Conservation (phyloP, 140 eudicot species). For the Flaveria floridana region DNA sequence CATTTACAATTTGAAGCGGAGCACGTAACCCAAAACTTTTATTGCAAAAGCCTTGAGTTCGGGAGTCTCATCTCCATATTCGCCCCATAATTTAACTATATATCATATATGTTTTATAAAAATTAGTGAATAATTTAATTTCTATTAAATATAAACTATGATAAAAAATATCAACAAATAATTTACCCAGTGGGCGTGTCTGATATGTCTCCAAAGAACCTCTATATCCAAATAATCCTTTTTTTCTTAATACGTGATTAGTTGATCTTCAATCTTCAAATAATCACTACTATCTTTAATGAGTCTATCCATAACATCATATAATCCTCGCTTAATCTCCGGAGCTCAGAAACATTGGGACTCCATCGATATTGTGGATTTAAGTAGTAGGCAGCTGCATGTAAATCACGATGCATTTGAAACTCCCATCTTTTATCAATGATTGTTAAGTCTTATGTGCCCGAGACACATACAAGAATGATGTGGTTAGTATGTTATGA, state of each 20-base stretch:
- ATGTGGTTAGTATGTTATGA: too few relatives aligned
- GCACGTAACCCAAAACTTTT: too few relatives aligned
- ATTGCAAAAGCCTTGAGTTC: too few relatives aligned
- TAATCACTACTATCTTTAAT: background rate
- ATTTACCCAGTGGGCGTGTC: background rate
- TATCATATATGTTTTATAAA: background rate
- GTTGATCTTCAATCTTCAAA: background rate
- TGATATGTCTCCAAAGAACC: too few relatives aligned
- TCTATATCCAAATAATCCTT: background rate
- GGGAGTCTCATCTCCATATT: too few relatives aligned
- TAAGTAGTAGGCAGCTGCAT: background rate
- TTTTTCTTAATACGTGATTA: background rate
- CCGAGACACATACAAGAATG: too few relatives aligned
- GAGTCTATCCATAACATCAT: slow-evolving; percentile 10
- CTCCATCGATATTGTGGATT: too few relatives aligned
- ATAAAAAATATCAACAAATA: background rate
- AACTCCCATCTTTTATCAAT: slow-evolving; percentile 13
- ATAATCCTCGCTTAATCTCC: slow-evolving; percentile 13
- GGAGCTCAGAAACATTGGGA: background rate
- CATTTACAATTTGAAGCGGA: too few relatives aligned
- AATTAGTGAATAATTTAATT: background rate
- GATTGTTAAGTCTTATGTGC: background rate
- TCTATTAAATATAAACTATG: background rate
- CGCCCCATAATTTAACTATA: background rate
- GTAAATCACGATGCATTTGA: background rate